phyloP scores from a whole-genome alignment of 2,329 filamentous ascomycete species.

The Colletotrichum sp. region DNA sequence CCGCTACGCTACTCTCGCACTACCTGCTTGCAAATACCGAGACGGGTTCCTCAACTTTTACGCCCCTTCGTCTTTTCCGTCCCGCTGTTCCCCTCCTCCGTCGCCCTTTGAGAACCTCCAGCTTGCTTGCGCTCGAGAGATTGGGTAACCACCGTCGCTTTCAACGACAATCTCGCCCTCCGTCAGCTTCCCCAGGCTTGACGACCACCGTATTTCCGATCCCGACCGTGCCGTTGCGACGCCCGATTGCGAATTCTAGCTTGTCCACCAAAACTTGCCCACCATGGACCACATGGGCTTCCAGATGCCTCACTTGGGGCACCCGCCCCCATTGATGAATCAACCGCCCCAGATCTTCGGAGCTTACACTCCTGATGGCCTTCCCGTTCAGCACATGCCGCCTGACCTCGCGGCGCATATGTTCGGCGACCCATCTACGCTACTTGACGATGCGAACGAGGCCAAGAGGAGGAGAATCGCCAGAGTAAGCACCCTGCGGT shows the following conservation, averaged over 20 bases:
- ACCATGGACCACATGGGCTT: slow-evolving; percentile 62
- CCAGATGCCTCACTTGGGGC: slow-evolving; percentile 60
- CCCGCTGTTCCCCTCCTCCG: not conserved
- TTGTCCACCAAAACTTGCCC: not conserved
- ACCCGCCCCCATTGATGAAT: slow-evolving; percentile 64
- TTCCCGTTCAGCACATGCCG: slow-evolving; percentile 61
- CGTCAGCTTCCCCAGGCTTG: not conserved
- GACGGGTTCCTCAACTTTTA: not conserved
- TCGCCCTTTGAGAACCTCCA: not conserved
- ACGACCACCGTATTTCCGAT: not conserved
- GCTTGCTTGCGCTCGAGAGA: not conserved
- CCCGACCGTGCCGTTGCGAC: not conserved
- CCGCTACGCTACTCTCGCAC: slow-evolving; percentile 4
- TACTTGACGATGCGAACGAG: slow-evolving; percentile 75
- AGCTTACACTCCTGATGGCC: slow-evolving; percentile 63
- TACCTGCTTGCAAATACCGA: slow-evolving; percentile 12
- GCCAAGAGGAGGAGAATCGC: slow-evolving; percentile 90
- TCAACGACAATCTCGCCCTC: not conserved
- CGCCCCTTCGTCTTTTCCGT: not conserved
- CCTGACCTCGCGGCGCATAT: slow-evolving; percentile 65
- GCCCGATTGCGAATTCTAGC: not conserved
- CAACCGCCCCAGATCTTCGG: slow-evolving; percentile 75
- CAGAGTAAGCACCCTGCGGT: slow-evolving; percentile 57
- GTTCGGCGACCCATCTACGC: slow-evolving; percentile 60
- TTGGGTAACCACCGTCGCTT: not conserved